phyloP scores from a whole-genome alignment of 768 basidiomycete genomes.

The Boletus tomentosulus region DNA sequence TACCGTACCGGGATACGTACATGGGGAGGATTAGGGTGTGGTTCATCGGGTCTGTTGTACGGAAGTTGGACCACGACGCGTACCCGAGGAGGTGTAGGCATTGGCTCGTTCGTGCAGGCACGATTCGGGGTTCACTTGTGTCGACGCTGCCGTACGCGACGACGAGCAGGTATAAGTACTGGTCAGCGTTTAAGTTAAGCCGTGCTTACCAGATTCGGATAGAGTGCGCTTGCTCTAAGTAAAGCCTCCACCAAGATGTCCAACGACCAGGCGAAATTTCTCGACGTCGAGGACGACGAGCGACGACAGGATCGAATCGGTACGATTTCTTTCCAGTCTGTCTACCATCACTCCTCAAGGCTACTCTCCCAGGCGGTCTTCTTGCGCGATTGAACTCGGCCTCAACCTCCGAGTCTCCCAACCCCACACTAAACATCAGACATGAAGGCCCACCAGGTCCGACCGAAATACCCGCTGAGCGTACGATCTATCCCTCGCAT shows the following conservation, averaged over 20 bases:
- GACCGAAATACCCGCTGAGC: slow-evolving; percentile 43
- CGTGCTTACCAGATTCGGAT: slow-evolving; percentile 7
- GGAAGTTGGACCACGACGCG: slow-evolving; percentile 80
- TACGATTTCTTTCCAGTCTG: slow-evolving; percentile 12
- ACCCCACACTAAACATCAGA: slow-evolving; percentile 34
- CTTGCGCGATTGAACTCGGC: slow-evolving; percentile 37
- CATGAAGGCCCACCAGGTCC: slow-evolving; percentile 29
- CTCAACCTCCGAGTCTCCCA: slow-evolving; percentile 10
- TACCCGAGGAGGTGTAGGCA: slow-evolving; percentile 35
- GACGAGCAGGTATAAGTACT: background rate
- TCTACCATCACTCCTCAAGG: background rate
- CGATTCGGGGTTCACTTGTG: no score
- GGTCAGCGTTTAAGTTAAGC: background rate
- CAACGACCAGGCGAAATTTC: slow-evolving; percentile 11
- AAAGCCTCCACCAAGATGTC: slow-evolving; percentile 9
- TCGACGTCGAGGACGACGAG: slow-evolving; percentile 49
- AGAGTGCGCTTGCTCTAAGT: background rate
- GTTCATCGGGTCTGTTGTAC: slow-evolving; percentile 70
- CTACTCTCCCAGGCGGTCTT: slow-evolving; percentile 32
- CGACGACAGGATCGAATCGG: slow-evolving; percentile 40
- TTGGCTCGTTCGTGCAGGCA: slow-evolving; percentile 4
- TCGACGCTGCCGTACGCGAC: background rate
- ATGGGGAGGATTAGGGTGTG: slow-evolving; percentile 60
- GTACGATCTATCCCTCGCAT: slow-evolving; percentile 33
- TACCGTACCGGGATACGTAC: slow-evolving; percentile 40